Evolutionary conservation across 139 green algal genomes (phyloP), one percentile per base, ranked within the genome.

Genomic region (Chlorella ohadii): DNA sequence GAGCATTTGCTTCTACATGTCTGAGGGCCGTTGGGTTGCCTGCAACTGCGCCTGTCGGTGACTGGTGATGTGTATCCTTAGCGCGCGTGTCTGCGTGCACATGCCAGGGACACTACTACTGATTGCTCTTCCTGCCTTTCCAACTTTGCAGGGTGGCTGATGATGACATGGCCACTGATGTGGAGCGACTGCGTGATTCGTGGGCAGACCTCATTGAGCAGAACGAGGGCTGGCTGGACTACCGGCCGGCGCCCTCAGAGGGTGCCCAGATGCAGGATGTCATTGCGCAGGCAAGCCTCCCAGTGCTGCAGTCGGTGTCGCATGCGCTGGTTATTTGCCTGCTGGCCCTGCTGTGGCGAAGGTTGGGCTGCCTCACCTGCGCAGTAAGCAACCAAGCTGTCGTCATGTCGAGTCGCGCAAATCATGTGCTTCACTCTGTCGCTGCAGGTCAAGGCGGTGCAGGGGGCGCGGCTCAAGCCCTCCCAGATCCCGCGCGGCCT

Each of bases 151-250:
- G 51, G 51, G 51, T 59, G 7, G 57, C 22, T 31, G 78, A 47
- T 4, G 78, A 75, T 11, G 78, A 83, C 78, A 33, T 38, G 11
- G 28, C 41, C 39, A 75, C 78, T 9, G 78, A 83, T 17, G 63
- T 83, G 63, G 63, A 66, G 39, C 78, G 78, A 0, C 78, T 83
- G 41, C 63, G 64, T 3, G n/a, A 19, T 41, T 66, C 39, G 57
- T 83, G 78, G 78, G 31, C 5, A 3, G 70, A 79, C 70, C 25
- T 85, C 38, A 27, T 85, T 1, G 66, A 78, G 31, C 66, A 85
- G 66, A 66, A 36, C 20, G 51, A 71, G 5, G 81, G 81, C 28
- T 72, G 38, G 55, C 68, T 85, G 55, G 70, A 79, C 12, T 73
- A 64, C 55, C 56, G 70, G 25, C 64, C 79, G 67, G 51, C 51